Conservation (phyloP, 2,329 filamentous ascomycete genomes). For the Orbilia ellipsospora region DNA sequence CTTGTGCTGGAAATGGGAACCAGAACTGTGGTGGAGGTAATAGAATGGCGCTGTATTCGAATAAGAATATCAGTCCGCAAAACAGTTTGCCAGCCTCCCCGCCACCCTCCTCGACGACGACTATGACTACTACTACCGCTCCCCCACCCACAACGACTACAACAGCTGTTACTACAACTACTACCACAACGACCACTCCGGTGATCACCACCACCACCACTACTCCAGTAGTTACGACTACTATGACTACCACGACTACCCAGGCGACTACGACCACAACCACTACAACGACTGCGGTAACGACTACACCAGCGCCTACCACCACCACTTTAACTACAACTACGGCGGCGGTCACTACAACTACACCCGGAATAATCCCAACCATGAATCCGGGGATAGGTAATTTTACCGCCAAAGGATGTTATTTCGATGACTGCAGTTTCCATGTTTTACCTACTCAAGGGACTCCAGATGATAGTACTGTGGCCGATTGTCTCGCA, state of each 20-base stretch:
- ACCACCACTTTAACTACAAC: no score
- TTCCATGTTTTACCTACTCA: neutral
- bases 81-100: no score
- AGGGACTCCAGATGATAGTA: no score
- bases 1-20: slow-evolving; percentile 5
- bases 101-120: no score
- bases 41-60: neutral
- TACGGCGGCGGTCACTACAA: neutral
- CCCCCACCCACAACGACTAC: neutral
- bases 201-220: no score
- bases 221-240: neutral
- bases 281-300: no score
- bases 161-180: neutral
- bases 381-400: neutral
- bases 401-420: neutral
- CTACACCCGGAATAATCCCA: neutral
- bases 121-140: no score
- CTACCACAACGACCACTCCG: neutral
- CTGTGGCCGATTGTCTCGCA: no score
- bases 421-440: neutral
- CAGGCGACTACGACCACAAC: no score
- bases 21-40: slow-evolving; percentile 5
- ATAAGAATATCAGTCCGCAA: slow-evolving; percentile 16
- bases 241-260: neutral
- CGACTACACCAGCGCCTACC: no score